phyloP scores from a whole-genome alignment of 495 filamentous ascomycete species.

The Bacidia gigantensis region DNA sequence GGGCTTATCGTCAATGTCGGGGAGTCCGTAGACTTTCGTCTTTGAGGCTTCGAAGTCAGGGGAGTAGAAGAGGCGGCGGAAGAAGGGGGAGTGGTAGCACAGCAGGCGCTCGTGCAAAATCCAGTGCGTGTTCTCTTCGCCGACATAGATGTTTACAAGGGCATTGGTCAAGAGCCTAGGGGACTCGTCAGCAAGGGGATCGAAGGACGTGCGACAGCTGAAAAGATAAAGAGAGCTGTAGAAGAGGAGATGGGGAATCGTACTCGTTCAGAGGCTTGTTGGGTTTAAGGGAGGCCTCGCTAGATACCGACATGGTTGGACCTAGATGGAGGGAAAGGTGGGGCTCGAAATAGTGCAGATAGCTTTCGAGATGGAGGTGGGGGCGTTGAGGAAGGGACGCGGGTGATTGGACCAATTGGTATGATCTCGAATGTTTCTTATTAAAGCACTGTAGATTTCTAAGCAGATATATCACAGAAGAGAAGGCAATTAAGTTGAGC shows the following conservation, averaged over 20 bases:
- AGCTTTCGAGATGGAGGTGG: neutral
- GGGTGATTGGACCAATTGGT: neutral
- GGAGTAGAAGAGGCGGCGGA: conserved; percentile 32
- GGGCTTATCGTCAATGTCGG: conserved; percentile 31
- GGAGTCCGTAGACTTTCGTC: conserved; percentile 28
- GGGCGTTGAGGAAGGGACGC: too few relatives aligned
- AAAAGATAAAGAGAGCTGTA: too few relatives aligned
- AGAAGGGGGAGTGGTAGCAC: conserved; percentile 35
- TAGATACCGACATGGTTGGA: conserved; percentile 10
- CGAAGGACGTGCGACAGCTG: too few relatives aligned
- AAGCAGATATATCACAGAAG: neutral
- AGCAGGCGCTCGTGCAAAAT: conserved; percentile 38
- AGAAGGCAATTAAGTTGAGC: neutral
- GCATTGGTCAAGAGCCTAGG: conserved; percentile 33
- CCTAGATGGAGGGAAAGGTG: neutral
- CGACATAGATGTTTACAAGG: conserved; percentile 38
- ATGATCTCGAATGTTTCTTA: neutral
- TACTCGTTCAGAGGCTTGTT: conserved; percentile 22
- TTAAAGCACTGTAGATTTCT: neutral
- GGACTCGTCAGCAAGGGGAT: neutral
- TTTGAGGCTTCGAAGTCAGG: conserved; percentile 15
- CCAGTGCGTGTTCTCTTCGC: conserved; percentile 31
- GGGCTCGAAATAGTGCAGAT: neutral
- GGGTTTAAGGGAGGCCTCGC: conserved; percentile 1
- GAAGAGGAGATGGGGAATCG: too few relatives aligned